Conservation (phyloP, 306 rosid genomes). For the Dalbergia cultrata region DNA sequence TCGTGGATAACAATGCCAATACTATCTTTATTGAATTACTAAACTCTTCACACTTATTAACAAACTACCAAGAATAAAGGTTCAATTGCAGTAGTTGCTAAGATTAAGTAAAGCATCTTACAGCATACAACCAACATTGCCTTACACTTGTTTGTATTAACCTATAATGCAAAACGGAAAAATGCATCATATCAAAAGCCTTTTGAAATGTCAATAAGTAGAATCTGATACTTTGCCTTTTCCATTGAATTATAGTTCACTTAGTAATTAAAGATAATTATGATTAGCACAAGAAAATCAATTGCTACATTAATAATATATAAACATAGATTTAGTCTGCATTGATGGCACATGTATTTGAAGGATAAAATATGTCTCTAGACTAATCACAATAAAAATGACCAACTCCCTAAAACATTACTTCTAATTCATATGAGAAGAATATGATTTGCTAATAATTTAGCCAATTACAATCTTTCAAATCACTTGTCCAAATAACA, state of each 20-base stretch:
- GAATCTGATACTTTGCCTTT: background rate
- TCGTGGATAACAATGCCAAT: conserved; percentile 4
- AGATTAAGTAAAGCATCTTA: background rate
- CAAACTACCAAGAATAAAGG: background rate
- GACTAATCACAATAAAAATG: conserved; percentile 11
- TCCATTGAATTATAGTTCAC: conserved; percentile 4
- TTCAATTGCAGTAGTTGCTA: background rate
- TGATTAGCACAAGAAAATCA: too few relatives aligned
- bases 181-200: conserved; percentile 13
- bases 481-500: background rate
- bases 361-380: background rate
- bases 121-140: background rate
- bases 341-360: conserved; percentile 1
- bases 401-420: background rate
- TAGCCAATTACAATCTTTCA: background rate
- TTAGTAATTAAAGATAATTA: conserved; percentile 10
- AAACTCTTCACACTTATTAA: background rate
- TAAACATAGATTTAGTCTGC: background rate
- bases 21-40: background rate
- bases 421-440: conserved; percentile 27
- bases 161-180: background rate
- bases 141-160: background rate
- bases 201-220: conserved; percentile 3
- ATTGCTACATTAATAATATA: too few relatives aligned
- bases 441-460: conserved; percentile 8